Evolutionary conservation across 2,329 filamentous ascomycete species (phyloP).

Genomic region (Arthrobotrys iridis): DNA sequence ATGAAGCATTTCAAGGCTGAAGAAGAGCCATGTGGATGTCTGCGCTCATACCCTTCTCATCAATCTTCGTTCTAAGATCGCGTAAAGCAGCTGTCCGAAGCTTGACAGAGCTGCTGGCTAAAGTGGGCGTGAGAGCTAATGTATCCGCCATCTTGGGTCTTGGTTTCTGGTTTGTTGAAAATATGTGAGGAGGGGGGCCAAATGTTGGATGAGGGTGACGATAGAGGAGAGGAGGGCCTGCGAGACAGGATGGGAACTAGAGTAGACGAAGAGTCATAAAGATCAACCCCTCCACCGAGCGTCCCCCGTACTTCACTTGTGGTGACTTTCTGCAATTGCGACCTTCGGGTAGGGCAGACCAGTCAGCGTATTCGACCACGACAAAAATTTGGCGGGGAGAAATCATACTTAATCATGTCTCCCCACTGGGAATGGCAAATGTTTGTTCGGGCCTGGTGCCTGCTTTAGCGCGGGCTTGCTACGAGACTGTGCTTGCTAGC

Average conservation of each 20-base stretch:
- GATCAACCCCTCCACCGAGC: constrained; percentile 8
- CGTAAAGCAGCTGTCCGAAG: constrained; percentile 55
- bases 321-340: constrained; percentile 18
- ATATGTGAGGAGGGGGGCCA: background rate
- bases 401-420: constrained; percentile 16
- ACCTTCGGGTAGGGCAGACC: constrained; percentile 1
- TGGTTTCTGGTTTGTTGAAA: background rate
- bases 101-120: constrained; percentile 42
- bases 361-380: background rate
- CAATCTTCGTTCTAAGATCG: constrained; percentile 55
- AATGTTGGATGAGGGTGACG: background rate
- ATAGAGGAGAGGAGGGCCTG: background rate
- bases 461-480: no score
- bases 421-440: background rate
- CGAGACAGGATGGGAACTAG: background rate
- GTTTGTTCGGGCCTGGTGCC: background rate
- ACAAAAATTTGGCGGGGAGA: constrained; percentile 46
- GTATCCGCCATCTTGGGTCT: constrained; percentile 32
- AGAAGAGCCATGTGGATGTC: constrained; percentile 26
- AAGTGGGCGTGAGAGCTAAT: constrained; percentile 14
- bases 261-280: constrained; percentile 38
- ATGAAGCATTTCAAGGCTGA: constrained; percentile 5
- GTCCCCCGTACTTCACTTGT: constrained; percentile 38
- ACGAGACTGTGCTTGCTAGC: no score
- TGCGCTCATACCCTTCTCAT: constrained; percentile 37